Evolutionary conservation across 2,329 filamentous ascomycete species (phyloP).

Genomic region (Penicillium sp.): DNA sequence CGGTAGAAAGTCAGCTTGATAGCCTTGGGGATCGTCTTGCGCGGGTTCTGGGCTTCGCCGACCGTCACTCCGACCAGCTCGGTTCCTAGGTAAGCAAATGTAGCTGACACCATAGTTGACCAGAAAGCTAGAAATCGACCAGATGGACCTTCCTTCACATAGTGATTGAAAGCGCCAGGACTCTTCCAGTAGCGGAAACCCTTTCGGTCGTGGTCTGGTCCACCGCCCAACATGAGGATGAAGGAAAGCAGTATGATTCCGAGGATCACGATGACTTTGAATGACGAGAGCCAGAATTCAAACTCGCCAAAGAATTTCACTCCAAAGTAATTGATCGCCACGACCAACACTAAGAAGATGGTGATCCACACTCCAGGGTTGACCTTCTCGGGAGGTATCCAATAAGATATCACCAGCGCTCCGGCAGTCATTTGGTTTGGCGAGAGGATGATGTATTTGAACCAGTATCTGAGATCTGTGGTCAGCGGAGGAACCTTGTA

Average conservation of each 20-base stretch:
- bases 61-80: conserved; percentile 63
- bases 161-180: conserved; percentile 45
- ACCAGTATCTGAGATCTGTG: background rate
- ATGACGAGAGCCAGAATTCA: conserved; percentile 48
- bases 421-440: conserved; percentile 24
- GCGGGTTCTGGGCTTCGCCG: conserved; percentile 68
- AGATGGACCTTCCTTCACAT: conserved; percentile 8
- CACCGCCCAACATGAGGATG: conserved; percentile 76
- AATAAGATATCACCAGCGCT: conserved; percentile 23
- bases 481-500: background rate
- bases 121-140: conserved; percentile 8
- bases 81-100: conserved; percentile 66
- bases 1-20: conserved; percentile 76
- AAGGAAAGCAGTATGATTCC: conserved; percentile 72
- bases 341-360: conserved; percentile 19
- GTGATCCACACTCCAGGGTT: background rate
- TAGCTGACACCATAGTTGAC: conserved; percentile 34
- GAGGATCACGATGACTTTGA: conserved; percentile 68
- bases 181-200: conserved; percentile 65
- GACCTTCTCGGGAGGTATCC: conserved; percentile 8
- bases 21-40: conserved; percentile 67
- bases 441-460: conserved; percentile 7
- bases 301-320: conserved; percentile 70
- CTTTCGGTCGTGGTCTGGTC: conserved; percentile 67
- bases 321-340: conserved; percentile 65